Percentiles rank a stretch among this genome's conserved stretches.
Evolutionary conservation across 78 protist species (phyloP).

Genomic region (Dictyostelium purpureum): DNA sequence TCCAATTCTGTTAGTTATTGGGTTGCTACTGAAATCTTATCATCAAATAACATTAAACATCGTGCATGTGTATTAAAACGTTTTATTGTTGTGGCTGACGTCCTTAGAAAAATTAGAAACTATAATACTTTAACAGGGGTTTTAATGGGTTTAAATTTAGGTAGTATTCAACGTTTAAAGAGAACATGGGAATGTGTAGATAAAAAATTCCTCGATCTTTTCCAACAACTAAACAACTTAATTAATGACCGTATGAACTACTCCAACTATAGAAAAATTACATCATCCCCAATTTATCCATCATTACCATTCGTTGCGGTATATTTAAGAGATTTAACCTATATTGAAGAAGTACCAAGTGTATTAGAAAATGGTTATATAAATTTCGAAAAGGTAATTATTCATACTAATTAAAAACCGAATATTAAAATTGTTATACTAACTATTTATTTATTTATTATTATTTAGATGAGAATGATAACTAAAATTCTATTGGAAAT

Average conservation of each 20-base stretch:
- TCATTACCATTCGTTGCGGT: conserved; percentile 63
- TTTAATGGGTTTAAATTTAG: conserved; percentile 42
- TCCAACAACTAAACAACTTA: background rate
- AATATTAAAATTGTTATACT: too few species aligned
- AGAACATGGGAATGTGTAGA: conserved; percentile 68
- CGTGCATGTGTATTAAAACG: conserved; percentile 34
- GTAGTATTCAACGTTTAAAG: conserved; percentile 49
- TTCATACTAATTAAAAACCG: background rate
- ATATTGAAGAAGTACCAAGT: conserved; percentile 51
- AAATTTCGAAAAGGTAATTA: conserved; percentile 30
- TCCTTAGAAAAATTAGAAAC: conserved; percentile 28
- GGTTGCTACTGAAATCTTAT: conserved; percentile 72
- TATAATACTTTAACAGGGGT: conserved; percentile 51
- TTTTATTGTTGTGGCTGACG: conserved; percentile 50
- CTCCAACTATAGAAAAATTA: conserved; percentile 34
- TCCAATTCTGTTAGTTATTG: conserved; percentile 63
- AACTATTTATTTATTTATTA: background rate
- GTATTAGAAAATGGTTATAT: conserved; percentile 35
- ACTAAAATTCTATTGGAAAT: conserved; percentile 46
- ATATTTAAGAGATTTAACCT: conserved; percentile 40
- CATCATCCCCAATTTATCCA: conserved; percentile 13
- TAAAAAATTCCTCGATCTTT: conserved; percentile 15
- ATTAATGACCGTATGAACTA: conserved; percentile 56
- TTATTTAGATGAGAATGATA: conserved; percentile 53
- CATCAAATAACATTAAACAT: conserved; percentile 37